phyloP scores from a whole-genome alignment of 2,329 filamentous ascomycete species.

The Beauveria sp. region DNA sequence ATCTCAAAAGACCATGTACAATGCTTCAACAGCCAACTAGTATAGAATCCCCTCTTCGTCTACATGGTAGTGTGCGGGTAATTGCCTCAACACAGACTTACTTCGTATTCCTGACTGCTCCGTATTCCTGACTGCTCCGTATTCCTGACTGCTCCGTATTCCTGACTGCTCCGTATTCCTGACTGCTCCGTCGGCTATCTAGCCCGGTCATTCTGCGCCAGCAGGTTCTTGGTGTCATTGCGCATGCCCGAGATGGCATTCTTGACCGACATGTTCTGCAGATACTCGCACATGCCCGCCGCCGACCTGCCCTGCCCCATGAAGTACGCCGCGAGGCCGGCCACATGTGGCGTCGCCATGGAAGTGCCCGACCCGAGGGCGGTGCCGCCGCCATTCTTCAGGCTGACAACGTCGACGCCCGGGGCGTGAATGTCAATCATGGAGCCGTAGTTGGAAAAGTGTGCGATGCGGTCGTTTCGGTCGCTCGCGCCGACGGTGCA shows the following conservation, averaged over 20 bases:
- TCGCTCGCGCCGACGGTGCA: conserved; percentile 21
- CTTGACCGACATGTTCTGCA: background rate
- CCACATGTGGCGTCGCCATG: conserved; percentile 38
- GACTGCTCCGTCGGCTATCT: background rate
- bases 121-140: background rate
- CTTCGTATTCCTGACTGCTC: background rate
- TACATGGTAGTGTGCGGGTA: background rate
- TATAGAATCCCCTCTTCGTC: background rate
- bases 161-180: background rate
- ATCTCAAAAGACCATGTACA: background rate
- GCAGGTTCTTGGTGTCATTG: conserved; percentile 1
- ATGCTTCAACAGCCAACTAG: background rate
- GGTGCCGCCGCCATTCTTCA: background rate
- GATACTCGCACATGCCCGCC: background rate
- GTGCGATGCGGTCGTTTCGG: conserved; percentile 24
- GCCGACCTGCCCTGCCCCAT: background rate
- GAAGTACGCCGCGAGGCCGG: conserved; percentile 25
- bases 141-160: background rate
- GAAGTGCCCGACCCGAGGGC: conserved; percentile 35
- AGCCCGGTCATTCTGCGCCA: conserved; percentile 5
- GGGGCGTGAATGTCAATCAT: conserved; percentile 44
- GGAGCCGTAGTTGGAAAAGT: conserved; percentile 32
- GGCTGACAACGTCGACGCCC: background rate
- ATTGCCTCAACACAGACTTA: background rate
- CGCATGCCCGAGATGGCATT: background rate